Conservation (phyloP, 495 filamentous ascomycete genomes). For the Pyrenopolyporus hunteri region DNA sequence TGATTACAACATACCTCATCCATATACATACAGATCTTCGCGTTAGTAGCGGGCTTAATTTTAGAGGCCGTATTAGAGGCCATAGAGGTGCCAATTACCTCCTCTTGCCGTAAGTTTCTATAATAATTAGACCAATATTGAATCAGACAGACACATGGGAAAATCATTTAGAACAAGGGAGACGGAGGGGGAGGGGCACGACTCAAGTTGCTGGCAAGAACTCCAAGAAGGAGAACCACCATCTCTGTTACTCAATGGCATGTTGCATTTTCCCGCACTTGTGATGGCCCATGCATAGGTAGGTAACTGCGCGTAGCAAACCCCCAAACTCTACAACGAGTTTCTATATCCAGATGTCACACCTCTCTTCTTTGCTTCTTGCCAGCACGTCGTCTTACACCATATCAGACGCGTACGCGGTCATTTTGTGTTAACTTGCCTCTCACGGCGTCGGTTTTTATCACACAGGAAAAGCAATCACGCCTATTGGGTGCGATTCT, state of each 20-base stretch:
- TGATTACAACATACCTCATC: conserved; percentile 21
- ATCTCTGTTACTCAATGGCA: conserved; percentile 20
- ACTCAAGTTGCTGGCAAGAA: not conserved
- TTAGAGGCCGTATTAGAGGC: no score
- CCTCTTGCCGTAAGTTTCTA: no score
- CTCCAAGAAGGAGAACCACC: conserved; percentile 4
- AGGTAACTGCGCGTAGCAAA: not conserved
- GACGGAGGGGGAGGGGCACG: not conserved
- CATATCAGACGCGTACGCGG: conserved; percentile 13
- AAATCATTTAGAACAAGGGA: not conserved
- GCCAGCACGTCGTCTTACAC: conserved; percentile 7
- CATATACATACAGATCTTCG: not conserved
- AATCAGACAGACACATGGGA: not conserved
- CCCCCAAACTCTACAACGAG: conserved; percentile 6
- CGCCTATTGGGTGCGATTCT: conserved; percentile 21
- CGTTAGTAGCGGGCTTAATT: not conserved
- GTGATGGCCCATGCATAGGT: conserved; percentile 2
- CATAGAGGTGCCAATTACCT: conserved; percentile 3
- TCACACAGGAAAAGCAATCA: conserved; percentile 23
- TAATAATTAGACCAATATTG: not conserved
- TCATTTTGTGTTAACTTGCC: conserved; percentile 19
- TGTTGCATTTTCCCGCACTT: conserved; percentile 28
- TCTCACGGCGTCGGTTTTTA: conserved; percentile 28
- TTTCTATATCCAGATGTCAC: conserved; percentile 4
- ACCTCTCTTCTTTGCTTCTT: not conserved